Evolutionary conservation across 129 eudicot genomes (phyloP).

Genomic region (Flaveria linearis): DNA sequence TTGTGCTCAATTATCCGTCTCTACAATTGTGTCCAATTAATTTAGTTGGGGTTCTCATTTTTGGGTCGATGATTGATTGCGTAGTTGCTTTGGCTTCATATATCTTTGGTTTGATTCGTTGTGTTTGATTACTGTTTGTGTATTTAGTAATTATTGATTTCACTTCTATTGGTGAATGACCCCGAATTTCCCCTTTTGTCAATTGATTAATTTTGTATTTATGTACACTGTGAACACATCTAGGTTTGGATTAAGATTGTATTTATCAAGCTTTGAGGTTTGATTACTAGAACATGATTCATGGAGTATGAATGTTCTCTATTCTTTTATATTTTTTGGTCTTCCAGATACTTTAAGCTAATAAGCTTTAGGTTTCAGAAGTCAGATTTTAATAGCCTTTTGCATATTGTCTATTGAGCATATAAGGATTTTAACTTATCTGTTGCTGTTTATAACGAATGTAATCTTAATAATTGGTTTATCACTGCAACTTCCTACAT

Average conservation of each 20-base stretch:
- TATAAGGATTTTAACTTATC: background rate
- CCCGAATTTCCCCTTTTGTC: background rate
- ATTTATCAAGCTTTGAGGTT: background rate
- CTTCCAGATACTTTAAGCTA: background rate
- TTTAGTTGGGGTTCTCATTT: background rate
- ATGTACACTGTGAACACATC: background rate
- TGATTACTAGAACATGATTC: background rate
- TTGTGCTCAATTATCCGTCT: slow-evolving; percentile 1
- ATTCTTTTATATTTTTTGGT: too few species aligned
- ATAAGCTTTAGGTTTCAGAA: background rate
- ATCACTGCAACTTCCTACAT: too few species aligned
- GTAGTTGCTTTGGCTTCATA: too few species aligned
- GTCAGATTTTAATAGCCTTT: background rate
- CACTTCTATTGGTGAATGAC: slow-evolving; percentile 15
- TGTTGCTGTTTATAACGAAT: background rate
- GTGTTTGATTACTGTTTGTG: too few species aligned
- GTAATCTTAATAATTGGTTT: too few species aligned
- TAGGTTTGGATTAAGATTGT: background rate
- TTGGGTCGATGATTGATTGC: too few species aligned
- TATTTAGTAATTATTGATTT: background rate
- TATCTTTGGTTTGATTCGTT: too few species aligned
- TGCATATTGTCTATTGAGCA: background rate
- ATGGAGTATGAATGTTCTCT: background rate
- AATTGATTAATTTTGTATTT: background rate
- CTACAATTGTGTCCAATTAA: slow-evolving; percentile 6